A percentile compares a stretch with the other conserved stretches of the same genome.
phyloP scores from a whole-genome alignment of 371 early-diverging fungal genomes.

The Nosema muscidifuracis region DNA sequence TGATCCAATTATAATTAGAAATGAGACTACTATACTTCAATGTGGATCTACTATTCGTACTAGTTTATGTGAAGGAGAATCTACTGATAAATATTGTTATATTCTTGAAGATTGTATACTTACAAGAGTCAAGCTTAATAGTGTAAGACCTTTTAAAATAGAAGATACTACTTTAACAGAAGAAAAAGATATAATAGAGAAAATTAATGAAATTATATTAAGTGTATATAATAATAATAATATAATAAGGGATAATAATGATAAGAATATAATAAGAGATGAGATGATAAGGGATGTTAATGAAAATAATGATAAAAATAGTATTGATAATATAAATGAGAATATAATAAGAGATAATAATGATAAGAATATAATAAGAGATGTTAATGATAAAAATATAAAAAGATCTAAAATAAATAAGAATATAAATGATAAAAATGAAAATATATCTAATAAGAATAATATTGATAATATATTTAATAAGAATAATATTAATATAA shows the following conservation, averaged over 20 bases:
- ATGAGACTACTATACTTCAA: conserved; percentile 70
- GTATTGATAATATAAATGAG: too few relatives aligned
- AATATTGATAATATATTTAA: neutral
- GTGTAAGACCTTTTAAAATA: conserved; percentile 79
- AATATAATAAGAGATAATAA: neutral
- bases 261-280: too few relatives aligned
- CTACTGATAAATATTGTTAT: conserved; percentile 69
- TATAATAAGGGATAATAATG: too few relatives aligned
- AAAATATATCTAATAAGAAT: conserved; percentile 64
- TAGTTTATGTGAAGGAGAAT: conserved; percentile 78
- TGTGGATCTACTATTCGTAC: conserved; percentile 94
- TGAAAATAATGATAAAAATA: too few relatives aligned
- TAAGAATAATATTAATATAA: neutral
- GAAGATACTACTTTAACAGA: conserved; percentile 27
- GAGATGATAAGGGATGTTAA: too few relatives aligned
- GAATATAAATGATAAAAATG: conserved; percentile 5
- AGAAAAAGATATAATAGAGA: conserved; percentile 20
- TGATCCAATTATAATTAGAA: conserved; percentile 73
- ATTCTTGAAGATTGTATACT: conserved; percentile 63
- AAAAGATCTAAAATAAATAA: neutral
- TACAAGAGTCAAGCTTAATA: conserved; percentile 69
- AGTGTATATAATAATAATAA: too few relatives aligned
- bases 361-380: too few relatives aligned
- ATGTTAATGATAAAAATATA: too few relatives aligned
- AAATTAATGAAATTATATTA: conserved; percentile 18